phyloP scores from a whole-genome alignment of 1,284 basidiomycete genomes.

The Sanguinoderma infundibulare region DNA sequence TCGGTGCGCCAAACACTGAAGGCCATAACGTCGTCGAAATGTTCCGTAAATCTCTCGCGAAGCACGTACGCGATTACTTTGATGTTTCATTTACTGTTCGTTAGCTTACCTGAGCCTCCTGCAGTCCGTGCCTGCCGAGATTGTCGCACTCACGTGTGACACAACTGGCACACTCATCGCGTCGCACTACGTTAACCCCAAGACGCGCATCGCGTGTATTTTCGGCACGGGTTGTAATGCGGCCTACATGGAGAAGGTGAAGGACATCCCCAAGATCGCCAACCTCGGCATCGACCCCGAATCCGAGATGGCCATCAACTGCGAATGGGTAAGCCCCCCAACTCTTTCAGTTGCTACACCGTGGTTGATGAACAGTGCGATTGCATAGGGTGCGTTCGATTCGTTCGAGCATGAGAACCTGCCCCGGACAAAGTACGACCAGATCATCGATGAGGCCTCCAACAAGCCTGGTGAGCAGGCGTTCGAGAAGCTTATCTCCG shows the following conservation, averaged over 20 bases:
- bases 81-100: neutral
- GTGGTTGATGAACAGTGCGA: neutral
- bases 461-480: slow-evolving; percentile 98
- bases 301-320: slow-evolving; percentile 94
- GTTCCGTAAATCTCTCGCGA: slow-evolving; percentile 85
- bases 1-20: slow-evolving; percentile 92
- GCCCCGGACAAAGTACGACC: slow-evolving; percentile 93
- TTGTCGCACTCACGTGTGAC: slow-evolving; percentile 94
- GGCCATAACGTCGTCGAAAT: slow-evolving; percentile 92
- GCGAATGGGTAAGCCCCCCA: slow-evolving; percentile 77
- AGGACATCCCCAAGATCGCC: slow-evolving; percentile 79
- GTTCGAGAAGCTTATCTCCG: slow-evolving; percentile 98
- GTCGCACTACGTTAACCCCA: slow-evolving; percentile 92
- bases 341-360: neutral
- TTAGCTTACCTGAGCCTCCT: slow-evolving; percentile 13
- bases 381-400: slow-evolving; percentile 90
- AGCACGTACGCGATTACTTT: slow-evolving; percentile 54
- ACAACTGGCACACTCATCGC: slow-evolving; percentile 98
- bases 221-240: slow-evolving; percentile 99
- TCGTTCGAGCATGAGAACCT: slow-evolving; percentile 95
- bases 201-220: slow-evolving; percentile 93
- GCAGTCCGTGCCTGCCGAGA: slow-evolving; percentile 72
- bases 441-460: slow-evolving; percentile 89
- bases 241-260: slow-evolving; percentile 92
- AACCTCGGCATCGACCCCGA: slow-evolving; percentile 71